These are phyloP conservation scores for Gliomastix tumulicola DNA, from an alignment of 2,329 filamentous ascomycete species.

Conservation along the genomic window DNA sequence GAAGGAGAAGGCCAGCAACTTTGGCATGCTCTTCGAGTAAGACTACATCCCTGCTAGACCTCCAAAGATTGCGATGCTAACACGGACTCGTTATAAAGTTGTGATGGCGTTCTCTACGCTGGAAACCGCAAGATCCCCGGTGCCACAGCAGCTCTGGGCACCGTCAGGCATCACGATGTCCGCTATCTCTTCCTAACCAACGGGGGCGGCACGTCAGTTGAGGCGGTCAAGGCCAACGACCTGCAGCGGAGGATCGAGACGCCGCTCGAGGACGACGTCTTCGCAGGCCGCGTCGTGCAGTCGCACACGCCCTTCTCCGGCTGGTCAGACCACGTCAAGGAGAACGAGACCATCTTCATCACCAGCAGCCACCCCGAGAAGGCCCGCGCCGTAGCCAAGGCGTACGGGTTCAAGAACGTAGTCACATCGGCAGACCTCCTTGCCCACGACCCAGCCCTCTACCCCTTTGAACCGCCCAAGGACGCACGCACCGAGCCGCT, in stretches of 20 bases:
- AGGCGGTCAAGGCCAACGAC: not conserved
- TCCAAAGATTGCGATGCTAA: too few species aligned
- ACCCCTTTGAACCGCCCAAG: conserved; percentile 27
- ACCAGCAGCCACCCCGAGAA: conserved; percentile 37
- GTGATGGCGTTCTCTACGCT: not conserved
- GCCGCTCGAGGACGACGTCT: not conserved
- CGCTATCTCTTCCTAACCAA: not conserved
- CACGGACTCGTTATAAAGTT: too few species aligned
- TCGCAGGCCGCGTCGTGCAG: too few species aligned
- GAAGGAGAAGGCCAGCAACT: conserved; percentile 6
- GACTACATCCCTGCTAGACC: too few species aligned
- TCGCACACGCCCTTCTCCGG: conserved; percentile 65
- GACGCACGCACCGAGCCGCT: too few species aligned
- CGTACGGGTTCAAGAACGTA: conserved; percentile 26
- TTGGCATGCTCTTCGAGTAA: conserved; percentile 3
- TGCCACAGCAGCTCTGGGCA: not conserved
- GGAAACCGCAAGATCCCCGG: not conserved
- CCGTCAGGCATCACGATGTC: not conserved
- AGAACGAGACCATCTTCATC: conserved; percentile 42
- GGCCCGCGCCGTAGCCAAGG: conserved; percentile 17
- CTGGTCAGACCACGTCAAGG: conserved; percentile 42
- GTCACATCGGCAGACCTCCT: conserved; percentile 26
- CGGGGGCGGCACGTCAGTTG: not conserved
- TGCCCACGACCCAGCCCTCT: conserved; percentile 11
- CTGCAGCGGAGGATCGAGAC: not conserved